Evolutionary conservation across 352 stramenopile genomes (phyloP).

Genomic region (Phytophthora constricta): DNA sequence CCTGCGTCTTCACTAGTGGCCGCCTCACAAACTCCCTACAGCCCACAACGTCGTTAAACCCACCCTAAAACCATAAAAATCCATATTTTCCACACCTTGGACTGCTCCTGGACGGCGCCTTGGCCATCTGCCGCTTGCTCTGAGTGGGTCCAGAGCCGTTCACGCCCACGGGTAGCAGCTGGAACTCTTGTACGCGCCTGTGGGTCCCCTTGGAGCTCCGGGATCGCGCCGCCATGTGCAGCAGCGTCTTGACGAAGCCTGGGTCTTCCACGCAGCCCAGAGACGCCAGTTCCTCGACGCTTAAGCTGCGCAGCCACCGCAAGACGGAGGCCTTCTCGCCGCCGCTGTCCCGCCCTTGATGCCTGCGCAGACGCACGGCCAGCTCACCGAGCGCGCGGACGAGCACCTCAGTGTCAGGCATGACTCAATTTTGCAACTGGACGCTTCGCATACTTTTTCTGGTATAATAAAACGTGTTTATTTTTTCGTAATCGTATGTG

Average conservation of each 20-base stretch:
- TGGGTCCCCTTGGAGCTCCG: background rate
- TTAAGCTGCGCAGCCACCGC: constrained; percentile 57
- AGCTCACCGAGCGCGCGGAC: constrained; percentile 71
- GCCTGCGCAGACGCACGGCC: constrained; percentile 42
- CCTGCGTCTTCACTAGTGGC: constrained; percentile 47
- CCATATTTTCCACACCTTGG: constrained; percentile 34
- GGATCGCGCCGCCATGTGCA: constrained; percentile 62
- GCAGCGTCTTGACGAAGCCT: constrained; percentile 80
- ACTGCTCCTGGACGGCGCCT: constrained; percentile 9
- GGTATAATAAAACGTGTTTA: no score
- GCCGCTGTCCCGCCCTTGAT: constrained; percentile 13
- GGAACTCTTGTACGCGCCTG: constrained; percentile 54
- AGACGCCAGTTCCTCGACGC: constrained; percentile 55
- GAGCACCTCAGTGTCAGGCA: constrained; percentile 39
- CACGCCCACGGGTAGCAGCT: constrained; percentile 40
- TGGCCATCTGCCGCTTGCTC: constrained; percentile 17
- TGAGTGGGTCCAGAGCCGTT: background rate
- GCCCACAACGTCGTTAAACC: no score
- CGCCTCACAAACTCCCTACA: constrained; percentile 66
- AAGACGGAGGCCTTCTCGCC: constrained; percentile 51
- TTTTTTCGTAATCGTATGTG: no score
- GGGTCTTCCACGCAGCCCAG: constrained; percentile 69
- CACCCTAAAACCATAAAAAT: no score
- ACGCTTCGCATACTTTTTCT: no score
- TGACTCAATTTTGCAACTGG: constrained; percentile 24